Evolutionary conservation across 805 yeast genomes (phyloP).

Genomic region (Priceomyces castillae): DNA sequence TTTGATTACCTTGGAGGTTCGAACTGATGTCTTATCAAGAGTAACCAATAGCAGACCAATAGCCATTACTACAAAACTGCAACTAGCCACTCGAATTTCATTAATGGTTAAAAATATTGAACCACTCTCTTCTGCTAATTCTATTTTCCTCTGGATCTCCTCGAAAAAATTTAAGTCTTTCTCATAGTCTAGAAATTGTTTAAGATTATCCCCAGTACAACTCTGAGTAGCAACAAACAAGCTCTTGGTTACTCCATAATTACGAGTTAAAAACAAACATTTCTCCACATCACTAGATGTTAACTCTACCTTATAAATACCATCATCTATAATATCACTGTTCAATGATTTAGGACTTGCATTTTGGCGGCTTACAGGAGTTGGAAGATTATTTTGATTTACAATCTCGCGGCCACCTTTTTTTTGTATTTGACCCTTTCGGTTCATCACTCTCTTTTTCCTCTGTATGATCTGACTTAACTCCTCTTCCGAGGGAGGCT

Average conservation of each 20-base stretch:
- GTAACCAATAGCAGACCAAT: background rate
- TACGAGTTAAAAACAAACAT: background rate
- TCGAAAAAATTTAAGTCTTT: background rate
- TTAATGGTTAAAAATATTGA: background rate
- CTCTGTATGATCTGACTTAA: constrained; percentile 2
- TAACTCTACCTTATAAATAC: background rate
- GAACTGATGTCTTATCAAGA: background rate
- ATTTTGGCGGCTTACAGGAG: background rate
- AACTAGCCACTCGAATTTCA: background rate
- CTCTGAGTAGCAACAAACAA: background rate
- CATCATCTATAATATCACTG: background rate
- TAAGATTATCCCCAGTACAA: background rate
- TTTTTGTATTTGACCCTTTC: background rate
- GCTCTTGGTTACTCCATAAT: background rate
- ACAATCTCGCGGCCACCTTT: background rate
- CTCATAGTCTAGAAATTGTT: background rate
- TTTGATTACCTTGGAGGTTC: background rate
- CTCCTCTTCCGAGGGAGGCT: constrained; percentile 44
- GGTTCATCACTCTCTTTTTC: background rate
- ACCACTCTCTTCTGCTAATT: background rate
- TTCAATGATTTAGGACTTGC: background rate
- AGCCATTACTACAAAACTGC: constrained; percentile 1
- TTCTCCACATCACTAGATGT: background rate
- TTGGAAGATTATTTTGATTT: background rate
- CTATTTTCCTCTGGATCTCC: background rate